phyloP scores from a whole-genome alignment of 2,329 filamentous ascomycete genomes.

The Penicillium freii region DNA sequence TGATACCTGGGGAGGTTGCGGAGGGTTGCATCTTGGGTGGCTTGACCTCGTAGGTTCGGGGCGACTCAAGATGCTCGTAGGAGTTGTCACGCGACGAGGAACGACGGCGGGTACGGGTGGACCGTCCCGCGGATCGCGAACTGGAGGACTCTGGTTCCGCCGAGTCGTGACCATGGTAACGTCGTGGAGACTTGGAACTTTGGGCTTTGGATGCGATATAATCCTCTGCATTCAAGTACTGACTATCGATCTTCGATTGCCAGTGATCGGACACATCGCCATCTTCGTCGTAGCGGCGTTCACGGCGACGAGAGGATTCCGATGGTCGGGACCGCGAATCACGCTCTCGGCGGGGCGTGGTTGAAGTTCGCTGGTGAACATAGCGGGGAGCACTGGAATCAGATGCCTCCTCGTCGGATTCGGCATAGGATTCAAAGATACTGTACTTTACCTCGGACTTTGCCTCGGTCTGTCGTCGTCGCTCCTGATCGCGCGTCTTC shows the following conservation, averaged over 20 bases:
- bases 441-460: slow-evolving; percentile 33
- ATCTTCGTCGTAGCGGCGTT: slow-evolving; percentile 28
- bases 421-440: slow-evolving; percentile 27
- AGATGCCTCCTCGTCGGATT: slow-evolving; percentile 33
- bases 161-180: slow-evolving; percentile 30
- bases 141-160: slow-evolving; percentile 33
- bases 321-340: slow-evolving; percentile 22
- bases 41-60: slow-evolving; percentile 25
- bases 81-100: slow-evolving; percentile 34
- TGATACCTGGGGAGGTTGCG: slow-evolving; percentile 34
- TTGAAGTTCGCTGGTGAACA: slow-evolving; percentile 20
- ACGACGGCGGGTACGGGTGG: slow-evolving; percentile 28
- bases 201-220: slow-evolving; percentile 41
- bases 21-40: slow-evolving; percentile 39
- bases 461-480: slow-evolving; percentile 40
- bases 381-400: slow-evolving; percentile 32
- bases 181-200: slow-evolving; percentile 35
- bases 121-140: slow-evolving; percentile 30
- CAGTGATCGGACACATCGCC: slow-evolving; percentile 27
- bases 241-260: slow-evolving; percentile 35
- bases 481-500: slow-evolving; percentile 45
- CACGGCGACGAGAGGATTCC: slow-evolving; percentile 24
- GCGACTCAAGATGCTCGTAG: slow-evolving; percentile 31
- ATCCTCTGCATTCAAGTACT: slow-evolving; percentile 33
- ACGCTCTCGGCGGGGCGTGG: slow-evolving; percentile 20